Percentiles rank a stretch among this genome's conserved stretches.
Conservation (phyloP, 169 alveolate genomes). For the Plasmodium coatneyi region DNA sequence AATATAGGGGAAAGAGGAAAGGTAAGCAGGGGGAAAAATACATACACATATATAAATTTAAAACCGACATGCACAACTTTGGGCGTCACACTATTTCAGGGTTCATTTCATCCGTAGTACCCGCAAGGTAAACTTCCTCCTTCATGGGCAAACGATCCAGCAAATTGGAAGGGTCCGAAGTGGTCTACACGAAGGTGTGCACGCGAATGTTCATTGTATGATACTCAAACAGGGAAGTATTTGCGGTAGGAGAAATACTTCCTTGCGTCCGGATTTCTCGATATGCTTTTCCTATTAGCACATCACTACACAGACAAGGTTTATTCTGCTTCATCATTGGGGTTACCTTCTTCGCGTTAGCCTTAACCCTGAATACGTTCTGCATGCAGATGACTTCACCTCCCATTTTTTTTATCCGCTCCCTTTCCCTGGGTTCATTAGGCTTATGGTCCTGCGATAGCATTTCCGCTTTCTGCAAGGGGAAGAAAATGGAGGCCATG, state of each 20-base stretch:
- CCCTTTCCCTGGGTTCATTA: slow-evolving; percentile 73
- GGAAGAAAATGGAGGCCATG: neutral
- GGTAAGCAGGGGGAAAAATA: neutral
- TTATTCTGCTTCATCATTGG: neutral
- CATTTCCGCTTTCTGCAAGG: slow-evolving; percentile 25
- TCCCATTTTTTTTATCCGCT: slow-evolving; percentile 69
- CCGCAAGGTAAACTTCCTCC: slow-evolving; percentile 69
- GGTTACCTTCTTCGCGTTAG: slow-evolving; percentile 52
- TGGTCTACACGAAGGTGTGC: neutral
- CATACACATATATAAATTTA: neutral
- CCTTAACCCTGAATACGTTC: slow-evolving; percentile 65
- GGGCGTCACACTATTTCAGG: neutral
- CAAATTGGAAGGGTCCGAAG: slow-evolving; percentile 15
- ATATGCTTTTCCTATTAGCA: neutral
- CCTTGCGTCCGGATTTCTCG: neutral
- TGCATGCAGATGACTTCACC: slow-evolving; percentile 73
- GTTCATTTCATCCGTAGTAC: neutral
- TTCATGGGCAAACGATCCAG: slow-evolving; percentile 44
- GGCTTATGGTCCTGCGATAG: slow-evolving; percentile 69
- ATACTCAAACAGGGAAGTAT: neutral
- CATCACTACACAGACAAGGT: neutral
- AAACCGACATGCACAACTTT: neutral
- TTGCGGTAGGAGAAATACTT: neutral
- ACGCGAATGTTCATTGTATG: neutral
- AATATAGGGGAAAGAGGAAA: neutral